Evolutionary conservation across 257 asterid species (phyloP).

Genomic region (Solanum clarkiae): DNA sequence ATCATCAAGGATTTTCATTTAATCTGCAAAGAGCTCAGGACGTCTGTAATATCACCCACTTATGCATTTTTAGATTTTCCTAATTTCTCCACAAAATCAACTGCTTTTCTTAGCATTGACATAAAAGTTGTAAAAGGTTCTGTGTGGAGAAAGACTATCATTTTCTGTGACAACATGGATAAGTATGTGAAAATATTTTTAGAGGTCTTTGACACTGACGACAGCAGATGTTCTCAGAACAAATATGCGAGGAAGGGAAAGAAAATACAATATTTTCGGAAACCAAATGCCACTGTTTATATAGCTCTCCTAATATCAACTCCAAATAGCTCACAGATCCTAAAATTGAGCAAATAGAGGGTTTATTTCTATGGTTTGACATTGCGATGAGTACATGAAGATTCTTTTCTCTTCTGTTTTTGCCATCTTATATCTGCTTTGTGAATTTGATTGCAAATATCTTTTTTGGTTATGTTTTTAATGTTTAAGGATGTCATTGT

Average conservation of each 20-base stretch:
- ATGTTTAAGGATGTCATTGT: not conserved
- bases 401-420: not conserved
- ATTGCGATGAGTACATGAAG: not conserved
- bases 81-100: not conserved
- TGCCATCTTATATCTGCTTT: not conserved
- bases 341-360: not conserved
- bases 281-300: not conserved
- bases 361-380: not conserved
- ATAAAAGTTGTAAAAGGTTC: not conserved
- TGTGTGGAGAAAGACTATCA: not conserved
- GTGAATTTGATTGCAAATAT: not conserved
- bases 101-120: not conserved
- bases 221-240: not conserved
- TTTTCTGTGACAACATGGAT: not conserved
- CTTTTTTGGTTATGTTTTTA: not conserved
- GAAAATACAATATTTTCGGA: not conserved
- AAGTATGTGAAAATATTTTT: not conserved
- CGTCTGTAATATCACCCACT: not conserved
- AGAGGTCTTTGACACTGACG: not conserved
- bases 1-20: not conserved
- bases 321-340: not conserved
- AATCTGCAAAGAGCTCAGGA: not conserved
- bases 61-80: not conserved
- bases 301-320: not conserved
- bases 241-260: not conserved